Evolutionary conservation across 192 early-diverging fungal species (phyloP).

Genomic region (Phycomyces nitens): DNA sequence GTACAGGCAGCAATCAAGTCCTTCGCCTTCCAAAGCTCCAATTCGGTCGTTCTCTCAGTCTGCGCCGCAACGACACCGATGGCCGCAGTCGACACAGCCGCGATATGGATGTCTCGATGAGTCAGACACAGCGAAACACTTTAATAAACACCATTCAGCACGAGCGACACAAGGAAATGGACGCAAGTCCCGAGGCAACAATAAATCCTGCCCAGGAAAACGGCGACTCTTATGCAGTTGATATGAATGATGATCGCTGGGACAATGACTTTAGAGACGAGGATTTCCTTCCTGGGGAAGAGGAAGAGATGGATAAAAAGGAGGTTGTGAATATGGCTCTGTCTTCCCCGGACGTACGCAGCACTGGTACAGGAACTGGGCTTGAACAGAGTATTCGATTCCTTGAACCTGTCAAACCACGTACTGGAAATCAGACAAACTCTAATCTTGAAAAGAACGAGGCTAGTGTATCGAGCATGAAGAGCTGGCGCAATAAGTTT

Average conservation of each 20-base stretch:
- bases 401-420: slow-evolving; percentile 33
- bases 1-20: slow-evolving; percentile 26
- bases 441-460: slow-evolving; percentile 14
- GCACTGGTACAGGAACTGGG: not conserved
- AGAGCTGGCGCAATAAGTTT: not conserved
- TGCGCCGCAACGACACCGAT: slow-evolving; percentile 8
- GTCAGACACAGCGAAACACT: slow-evolving; percentile 18
- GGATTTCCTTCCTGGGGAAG: slow-evolving; percentile 28
- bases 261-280: slow-evolving; percentile 23
- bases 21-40: slow-evolving; percentile 31
- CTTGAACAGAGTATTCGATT: slow-evolving; percentile 34
- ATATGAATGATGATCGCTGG: slow-evolving; percentile 20
- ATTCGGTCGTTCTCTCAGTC: slow-evolving; percentile 21
- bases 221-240: slow-evolving; percentile 4
- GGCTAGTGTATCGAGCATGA: slow-evolving; percentile 10
- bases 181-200: not conserved
- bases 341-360: not conserved
- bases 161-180: not conserved
- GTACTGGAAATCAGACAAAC: not conserved
- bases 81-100: slow-evolving; percentile 2
- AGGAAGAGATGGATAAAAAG: slow-evolving; percentile 14
- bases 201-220: not conserved
- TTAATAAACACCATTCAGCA: slow-evolving; percentile 20
- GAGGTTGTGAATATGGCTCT: not conserved
- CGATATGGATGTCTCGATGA: slow-evolving; percentile 12